Percentiles rank a stretch among this genome's conserved stretches.
Conservation (phyloP, 108 stramenopile genomes). For the Nitzschia inconspicua region DNA sequence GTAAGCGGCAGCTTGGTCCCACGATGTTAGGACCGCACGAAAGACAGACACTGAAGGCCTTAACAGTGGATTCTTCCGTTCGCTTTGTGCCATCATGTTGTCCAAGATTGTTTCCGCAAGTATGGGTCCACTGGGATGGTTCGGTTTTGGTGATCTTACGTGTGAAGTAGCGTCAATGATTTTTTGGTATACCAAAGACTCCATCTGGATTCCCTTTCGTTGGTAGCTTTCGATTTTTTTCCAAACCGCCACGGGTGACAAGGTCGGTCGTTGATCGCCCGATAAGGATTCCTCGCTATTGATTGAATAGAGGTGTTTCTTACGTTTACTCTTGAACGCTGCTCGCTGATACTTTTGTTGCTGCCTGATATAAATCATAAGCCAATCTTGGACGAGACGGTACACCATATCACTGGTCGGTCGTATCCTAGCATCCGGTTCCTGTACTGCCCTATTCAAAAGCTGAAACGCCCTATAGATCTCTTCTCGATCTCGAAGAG, state of each 20-base stretch:
- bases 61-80: constrained; percentile 19
- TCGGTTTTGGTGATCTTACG: constrained; percentile 15
- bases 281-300: neutral
- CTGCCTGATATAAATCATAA: constrained; percentile 16
- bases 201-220: constrained; percentile 13
- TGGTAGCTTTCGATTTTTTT: constrained; percentile 23
- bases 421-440: constrained; percentile 6
- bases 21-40: constrained; percentile 16
- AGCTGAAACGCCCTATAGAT: constrained; percentile 22
- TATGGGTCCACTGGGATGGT: constrained; percentile 6
- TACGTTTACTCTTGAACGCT: neutral
- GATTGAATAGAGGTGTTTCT: neutral
- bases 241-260: constrained; percentile 21
- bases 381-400: constrained; percentile 19
- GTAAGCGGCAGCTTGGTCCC: constrained; percentile 14
- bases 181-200: constrained; percentile 19
- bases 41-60: constrained; percentile 18
- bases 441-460: constrained; percentile 19
- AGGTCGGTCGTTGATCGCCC: neutral
- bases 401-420: constrained; percentile 11
- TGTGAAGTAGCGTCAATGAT: constrained; percentile 25
- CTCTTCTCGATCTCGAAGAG: constrained; percentile 6
- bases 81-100: constrained; percentile 12
- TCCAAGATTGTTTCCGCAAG: constrained; percentile 36
- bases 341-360: constrained; percentile 2